These are phyloP conservation scores for Vitis amurensis DNA, from an alignment of 164 flowering plant genomes.

Conservation along the genomic window DNA sequence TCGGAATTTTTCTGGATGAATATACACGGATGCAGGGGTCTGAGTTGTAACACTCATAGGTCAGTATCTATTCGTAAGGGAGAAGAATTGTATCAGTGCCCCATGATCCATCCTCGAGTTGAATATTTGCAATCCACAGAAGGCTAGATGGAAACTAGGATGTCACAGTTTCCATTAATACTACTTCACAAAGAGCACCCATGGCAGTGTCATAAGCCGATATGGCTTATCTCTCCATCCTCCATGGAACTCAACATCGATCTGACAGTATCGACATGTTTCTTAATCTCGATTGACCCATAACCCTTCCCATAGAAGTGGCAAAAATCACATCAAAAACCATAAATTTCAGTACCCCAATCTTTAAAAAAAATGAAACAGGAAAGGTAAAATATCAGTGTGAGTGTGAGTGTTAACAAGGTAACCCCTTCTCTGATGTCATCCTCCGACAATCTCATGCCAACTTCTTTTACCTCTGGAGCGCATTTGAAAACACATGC, in stretches of 20 bases:
- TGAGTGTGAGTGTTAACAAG: slow-evolving; percentile 3
- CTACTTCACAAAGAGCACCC: too few relatives aligned
- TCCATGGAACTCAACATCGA: slow-evolving; percentile 55
- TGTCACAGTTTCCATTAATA: too few relatives aligned
- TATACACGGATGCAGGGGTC: slow-evolving; percentile 69
- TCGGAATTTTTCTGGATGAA: slow-evolving; percentile 43
- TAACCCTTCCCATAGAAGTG: background rate
- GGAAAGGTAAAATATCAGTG: background rate
- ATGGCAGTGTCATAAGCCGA: too few relatives aligned
- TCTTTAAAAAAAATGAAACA: background rate
- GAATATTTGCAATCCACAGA: slow-evolving; percentile 69
- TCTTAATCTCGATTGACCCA: slow-evolving; percentile 23
- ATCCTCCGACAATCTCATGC: slow-evolving; percentile 28
- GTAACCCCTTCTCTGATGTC: slow-evolving; percentile 21
- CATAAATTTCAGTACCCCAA: too few relatives aligned
- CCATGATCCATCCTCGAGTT: slow-evolving; percentile 89
- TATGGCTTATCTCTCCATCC: slow-evolving; percentile 20
- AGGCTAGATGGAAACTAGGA: too few relatives aligned
- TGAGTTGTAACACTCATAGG: too few relatives aligned
- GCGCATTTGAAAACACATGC: slow-evolving; percentile 22
- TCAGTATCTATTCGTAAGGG: slow-evolving; percentile 65
- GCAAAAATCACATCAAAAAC: too few relatives aligned
- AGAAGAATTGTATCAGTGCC: slow-evolving; percentile 59
- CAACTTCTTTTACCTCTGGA: slow-evolving; percentile 32
- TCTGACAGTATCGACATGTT: slow-evolving; percentile 34